Conservation (phyloP, 208 protist species). For the Histomonas meleagridis region DNA sequence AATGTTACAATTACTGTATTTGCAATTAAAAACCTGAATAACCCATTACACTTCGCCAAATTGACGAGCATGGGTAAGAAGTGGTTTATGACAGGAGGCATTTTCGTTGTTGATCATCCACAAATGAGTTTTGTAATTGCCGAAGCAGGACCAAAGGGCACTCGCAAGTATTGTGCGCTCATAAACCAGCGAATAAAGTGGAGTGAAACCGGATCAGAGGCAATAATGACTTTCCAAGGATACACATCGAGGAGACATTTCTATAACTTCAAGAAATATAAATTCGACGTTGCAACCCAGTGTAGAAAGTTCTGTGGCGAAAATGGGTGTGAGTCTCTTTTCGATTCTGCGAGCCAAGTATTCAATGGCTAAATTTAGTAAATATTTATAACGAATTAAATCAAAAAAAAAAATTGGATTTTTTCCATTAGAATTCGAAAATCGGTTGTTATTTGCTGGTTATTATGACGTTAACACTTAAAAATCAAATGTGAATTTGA, state of each 20-base stretch:
- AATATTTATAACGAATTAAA: no score
- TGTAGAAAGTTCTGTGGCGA: background rate
- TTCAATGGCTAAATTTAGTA: no score
- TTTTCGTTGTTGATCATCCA: background rate
- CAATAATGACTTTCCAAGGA: background rate
- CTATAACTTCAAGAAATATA: conserved; percentile 3
- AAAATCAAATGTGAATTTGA: no score
- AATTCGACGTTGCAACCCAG: background rate
- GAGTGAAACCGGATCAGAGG: background rate
- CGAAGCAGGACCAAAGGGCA: background rate
- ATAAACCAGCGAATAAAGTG: background rate
- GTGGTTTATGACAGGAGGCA: background rate
- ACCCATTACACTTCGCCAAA: background rate
- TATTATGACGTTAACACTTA: no score
- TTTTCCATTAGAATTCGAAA: no score
- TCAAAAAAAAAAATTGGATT: no score
- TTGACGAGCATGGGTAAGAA: background rate
- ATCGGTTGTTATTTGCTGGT: no score
- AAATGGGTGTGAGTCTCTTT: background rate
- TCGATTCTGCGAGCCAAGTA: background rate
- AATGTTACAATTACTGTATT: background rate
- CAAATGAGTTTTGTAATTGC: background rate
- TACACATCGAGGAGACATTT: background rate
- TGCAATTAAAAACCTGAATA: background rate
- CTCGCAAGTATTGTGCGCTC: background rate